phyloP scores from a whole-genome alignment of 1,284 basidiomycete species.

The Cryptococcus hybrid region DNA sequence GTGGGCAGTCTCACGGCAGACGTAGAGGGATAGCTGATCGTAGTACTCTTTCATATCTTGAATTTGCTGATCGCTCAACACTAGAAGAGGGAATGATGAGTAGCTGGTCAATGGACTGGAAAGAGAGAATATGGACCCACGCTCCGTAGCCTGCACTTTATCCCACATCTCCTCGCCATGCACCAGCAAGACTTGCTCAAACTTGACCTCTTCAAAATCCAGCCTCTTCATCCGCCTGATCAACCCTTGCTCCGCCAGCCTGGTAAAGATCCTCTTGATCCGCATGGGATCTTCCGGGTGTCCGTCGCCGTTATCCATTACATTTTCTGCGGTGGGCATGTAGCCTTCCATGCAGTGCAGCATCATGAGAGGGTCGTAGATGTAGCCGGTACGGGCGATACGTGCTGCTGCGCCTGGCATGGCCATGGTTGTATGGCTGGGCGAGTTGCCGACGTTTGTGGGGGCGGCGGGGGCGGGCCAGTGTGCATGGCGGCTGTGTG shows the following conservation, averaged over 20 bases:
- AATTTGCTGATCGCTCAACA: conserved; percentile 69
- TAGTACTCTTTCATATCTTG: conserved; percentile 73
- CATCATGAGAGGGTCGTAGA: conserved; percentile 87
- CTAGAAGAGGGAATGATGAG: conserved; percentile 49
- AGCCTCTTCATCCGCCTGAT: conserved; percentile 73
- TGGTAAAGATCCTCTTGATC: conserved; percentile 73
- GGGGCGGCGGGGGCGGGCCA: background rate
- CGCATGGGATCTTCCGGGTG: conserved; percentile 90
- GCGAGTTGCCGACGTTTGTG: background rate
- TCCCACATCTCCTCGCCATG: conserved; percentile 90
- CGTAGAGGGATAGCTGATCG: conserved; percentile 86
- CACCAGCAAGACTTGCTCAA: conserved; percentile 79
- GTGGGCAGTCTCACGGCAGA: conserved; percentile 78
- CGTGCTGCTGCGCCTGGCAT: background rate
- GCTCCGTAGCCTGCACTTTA: conserved; percentile 66
- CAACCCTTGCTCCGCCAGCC: conserved; percentile 63
- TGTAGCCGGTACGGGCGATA: conserved; percentile 64
- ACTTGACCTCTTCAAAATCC: conserved; percentile 67
- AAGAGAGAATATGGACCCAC: conserved; percentile 21
- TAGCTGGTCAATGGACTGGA: background rate
- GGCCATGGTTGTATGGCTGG: background rate
- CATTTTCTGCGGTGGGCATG: conserved; percentile 52
- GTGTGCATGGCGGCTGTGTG: background rate
- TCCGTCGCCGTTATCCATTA: conserved; percentile 46
- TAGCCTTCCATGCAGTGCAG: conserved; percentile 59